Evolutionary conservation across 305 asterid genomes (phyloP).

Genomic region (Striga hermonthica): DNA sequence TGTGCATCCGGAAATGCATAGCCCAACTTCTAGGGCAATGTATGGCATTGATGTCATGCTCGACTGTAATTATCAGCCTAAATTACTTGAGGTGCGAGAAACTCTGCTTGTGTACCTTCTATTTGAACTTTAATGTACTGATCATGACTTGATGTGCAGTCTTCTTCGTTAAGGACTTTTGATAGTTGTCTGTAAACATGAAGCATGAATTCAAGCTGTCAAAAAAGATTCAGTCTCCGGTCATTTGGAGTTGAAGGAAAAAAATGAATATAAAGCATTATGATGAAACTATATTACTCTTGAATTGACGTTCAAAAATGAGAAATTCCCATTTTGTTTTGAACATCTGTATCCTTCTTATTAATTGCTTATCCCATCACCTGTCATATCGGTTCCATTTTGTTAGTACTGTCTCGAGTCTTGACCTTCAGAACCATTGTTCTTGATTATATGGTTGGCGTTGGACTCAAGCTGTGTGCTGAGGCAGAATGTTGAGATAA

Average conservation of each 20-base stretch:
- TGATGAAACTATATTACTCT: not conserved
- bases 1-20: slow-evolving; percentile 95
- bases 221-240: not conserved
- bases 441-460: not conserved
- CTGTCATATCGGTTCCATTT: not conserved
- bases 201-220: not conserved
- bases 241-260: not conserved
- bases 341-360: not conserved
- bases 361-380: not conserved
- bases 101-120: slow-evolving; percentile 20
- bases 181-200: not conserved
- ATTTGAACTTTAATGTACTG: too few species aligned
- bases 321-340: not conserved
- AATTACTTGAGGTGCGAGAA: slow-evolving; percentile 69
- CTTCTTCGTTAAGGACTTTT: not conserved
- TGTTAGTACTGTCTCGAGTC: too few species aligned
- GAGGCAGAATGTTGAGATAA: not conserved
- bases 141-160: not conserved
- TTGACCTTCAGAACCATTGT: not conserved
- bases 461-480: slow-evolving; percentile 1
- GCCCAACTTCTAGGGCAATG: slow-evolving; percentile 85
- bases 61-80: slow-evolving; percentile 67
- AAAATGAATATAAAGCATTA: not conserved
- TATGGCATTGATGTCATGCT: slow-evolving; percentile 98
- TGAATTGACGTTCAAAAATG: not conserved